Evolutionary conservation across 2,329 filamentous ascomycete species (phyloP), one percentile per base, ranked within the genome.

Genomic region (Botryotinia globosa): DNA sequence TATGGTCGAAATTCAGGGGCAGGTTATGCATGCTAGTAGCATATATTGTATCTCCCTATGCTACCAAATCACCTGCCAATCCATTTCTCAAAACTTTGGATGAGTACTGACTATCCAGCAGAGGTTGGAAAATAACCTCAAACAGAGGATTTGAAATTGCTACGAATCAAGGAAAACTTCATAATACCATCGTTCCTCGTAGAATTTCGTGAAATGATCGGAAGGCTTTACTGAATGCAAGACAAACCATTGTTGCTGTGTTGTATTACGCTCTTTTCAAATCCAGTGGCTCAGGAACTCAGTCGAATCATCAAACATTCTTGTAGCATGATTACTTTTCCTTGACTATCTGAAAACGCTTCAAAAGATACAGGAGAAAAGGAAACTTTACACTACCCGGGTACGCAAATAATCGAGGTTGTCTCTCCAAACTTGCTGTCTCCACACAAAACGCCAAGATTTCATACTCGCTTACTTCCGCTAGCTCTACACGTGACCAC

Each of bases 401-500:
- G 14, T n/a, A 51, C 22, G 12, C 39, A 42, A 42, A 42, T 42
- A 16, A 18, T 16, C 14, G 48, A 14, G 48, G 48, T n/a, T n/a
- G 25, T n/a, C 48, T n/a, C 48, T 54, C 25, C 48, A 32, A 2
- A 58, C 14, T 10, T 3, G 9, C 18, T 32, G n/a, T 20, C 14
- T 37, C 63, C 45, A 29, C 45, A 54, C 9, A 9, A 25, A 34
- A 39, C 14, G 65, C 65, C 65, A 67, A 67, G 65, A 67, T 67
- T 54, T 67, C 34, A 56, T 20, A 20, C 18, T 67, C 65, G 65
- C 65, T 54, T 67, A 67, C 10, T 5, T 1, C 14, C 64, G 42
- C 45, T 67, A 67, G 64, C 10, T 12, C 5, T 0, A 2, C 65
- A 67, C 65, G 65, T 67, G 65, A 67, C 25, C 65, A 37, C 65